Percentiles rank a stretch among this genome's conserved stretches.
These are phyloP conservation scores for Dactylellina drechsleri DNA, from an alignment of 2,329 filamentous ascomycete genomes.

Conservation along the genomic window DNA sequence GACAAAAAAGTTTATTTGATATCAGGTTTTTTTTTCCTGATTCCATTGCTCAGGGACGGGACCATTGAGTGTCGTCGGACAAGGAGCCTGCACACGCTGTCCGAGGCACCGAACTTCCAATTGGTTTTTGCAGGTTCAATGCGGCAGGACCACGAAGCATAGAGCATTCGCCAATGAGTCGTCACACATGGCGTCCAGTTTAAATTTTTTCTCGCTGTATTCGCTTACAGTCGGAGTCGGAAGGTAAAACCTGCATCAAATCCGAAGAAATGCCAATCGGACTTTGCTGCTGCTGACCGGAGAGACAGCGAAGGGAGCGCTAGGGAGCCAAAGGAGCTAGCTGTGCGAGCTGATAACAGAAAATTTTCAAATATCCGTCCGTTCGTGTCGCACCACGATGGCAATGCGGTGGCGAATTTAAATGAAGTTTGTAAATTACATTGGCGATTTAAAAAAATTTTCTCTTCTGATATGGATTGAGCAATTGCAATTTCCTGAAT, in stretches of 20 bases:
- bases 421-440: slow-evolving; percentile 16
- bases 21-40: too few species aligned
- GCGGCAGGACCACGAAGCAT: neutral
- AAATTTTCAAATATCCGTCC: slow-evolving; percentile 15
- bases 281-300: neutral
- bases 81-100: slow-evolving; percentile 26
- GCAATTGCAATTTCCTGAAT: slow-evolving; percentile 10
- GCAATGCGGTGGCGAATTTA: slow-evolving; percentile 45
- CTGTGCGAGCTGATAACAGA: slow-evolving; percentile 7
- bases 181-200: slow-evolving; percentile 10
- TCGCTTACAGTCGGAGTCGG: slow-evolving; percentile 46
- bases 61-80: neutral
- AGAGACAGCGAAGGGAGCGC: slow-evolving; percentile 10
- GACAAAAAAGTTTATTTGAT: neutral
- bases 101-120: slow-evolving; percentile 17
- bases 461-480: neutral
- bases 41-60: too few species aligned
- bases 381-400: slow-evolving; percentile 46
- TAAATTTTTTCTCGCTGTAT: slow-evolving; percentile 36
- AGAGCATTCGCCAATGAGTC: slow-evolving; percentile 4
- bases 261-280: slow-evolving; percentile 22
- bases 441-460: slow-evolving; percentile 8
- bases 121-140: neutral
- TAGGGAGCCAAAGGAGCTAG: neutral
- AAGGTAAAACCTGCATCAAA: slow-evolving; percentile 15